Conservation (phyloP, 2,329 filamentous ascomycete species). For the Nannizziopsis arthrosporioides region DNA sequence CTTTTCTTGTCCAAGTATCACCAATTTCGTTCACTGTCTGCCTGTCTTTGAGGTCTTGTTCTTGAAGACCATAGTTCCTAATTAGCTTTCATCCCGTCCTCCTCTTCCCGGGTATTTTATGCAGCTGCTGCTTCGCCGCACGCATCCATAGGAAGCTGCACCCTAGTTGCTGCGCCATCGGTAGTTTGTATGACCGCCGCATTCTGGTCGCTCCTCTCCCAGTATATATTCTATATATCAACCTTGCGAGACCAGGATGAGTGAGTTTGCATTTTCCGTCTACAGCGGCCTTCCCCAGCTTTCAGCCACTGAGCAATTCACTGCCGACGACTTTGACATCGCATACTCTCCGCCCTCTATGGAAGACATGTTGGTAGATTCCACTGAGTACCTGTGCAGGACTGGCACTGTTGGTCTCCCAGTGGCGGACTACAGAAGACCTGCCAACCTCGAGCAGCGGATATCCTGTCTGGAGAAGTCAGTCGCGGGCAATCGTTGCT, state of each 20-base stretch:
- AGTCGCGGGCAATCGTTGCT: constrained; percentile 2
- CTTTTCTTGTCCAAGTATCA: not conserved
- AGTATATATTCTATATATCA: not conserved
- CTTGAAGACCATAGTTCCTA: too few species aligned
- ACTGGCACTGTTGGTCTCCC: not conserved
- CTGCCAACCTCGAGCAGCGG: constrained; percentile 9
- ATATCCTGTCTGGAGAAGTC: constrained; percentile 14
- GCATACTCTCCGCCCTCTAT: not conserved
- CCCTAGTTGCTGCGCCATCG: constrained; percentile 1
- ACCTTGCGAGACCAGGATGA: not conserved
- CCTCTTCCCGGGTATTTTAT: not conserved
- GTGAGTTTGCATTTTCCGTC: constrained; percentile 2
- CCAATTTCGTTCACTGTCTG: not conserved
- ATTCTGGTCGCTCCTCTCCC: not conserved
- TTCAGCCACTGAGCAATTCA: not conserved
- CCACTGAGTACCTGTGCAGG: not conserved
- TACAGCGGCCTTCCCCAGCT: constrained; percentile 1
- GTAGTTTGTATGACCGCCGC: not conserved
- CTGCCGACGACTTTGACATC: constrained; percentile 5
- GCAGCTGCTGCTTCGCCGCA: constrained; percentile 1
- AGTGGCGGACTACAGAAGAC: constrained; percentile 4
- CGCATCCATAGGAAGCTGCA: not conserved
- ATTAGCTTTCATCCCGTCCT: too few species aligned
- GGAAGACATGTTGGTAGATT: constrained; percentile 3
- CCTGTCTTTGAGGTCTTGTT: too few species aligned